Base-by-base conservation (phyloP, 371 early-diverging fungal species). In the Rhizopus delemar region DNA sequence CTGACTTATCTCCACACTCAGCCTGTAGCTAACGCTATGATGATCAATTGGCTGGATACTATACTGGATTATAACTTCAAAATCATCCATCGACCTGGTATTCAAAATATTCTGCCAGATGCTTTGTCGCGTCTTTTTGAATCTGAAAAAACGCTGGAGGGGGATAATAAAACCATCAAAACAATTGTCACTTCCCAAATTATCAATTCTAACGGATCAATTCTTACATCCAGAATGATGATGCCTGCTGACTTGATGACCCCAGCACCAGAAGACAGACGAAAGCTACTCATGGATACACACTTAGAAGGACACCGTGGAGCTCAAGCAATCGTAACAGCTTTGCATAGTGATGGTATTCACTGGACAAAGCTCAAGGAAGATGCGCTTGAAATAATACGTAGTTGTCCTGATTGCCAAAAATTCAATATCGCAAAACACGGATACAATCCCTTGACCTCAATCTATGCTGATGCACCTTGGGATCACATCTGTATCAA, bases 1-100 rank as follows among this genome's bases (percentile, higher is more conserved):
- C 53, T 65, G 1, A 45, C 49, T 0, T 62, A 48, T 39, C 34
- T 62, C 0, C 52, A 59, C 29, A 48, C 59, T 4, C 60, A 70
- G 46, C 56, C 56, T 5, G 38, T 55, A 3, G 12, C 53, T 5
- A 35, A 46, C 33, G 5, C 65, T 29, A 62, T 61, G 65, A 16
- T 59, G 4, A 45, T 60, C 0, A 35, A 39, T 8, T 66, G 66
- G 66, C 38, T 60, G n/a, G 66, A 63, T 13, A 56, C 63, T n/a
- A 35, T 70, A 12, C 15, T 60, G 28, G 33, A 60, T 8, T 63
- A 51, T 45, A 32, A 43, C 3, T 63, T 70, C 34, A 48, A 6
- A 1, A 41, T 60, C 1, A n/a, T 54, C 12, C 60, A 65, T 41
- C 22, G 45, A 31, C 65, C 60, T 16, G 65, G 60, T 34, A 65